Percentiles rank a stretch among this genome's conserved stretches.
Conservation (phyloP, 2,329 filamentous ascomycete genomes). For the Aureobasidium sp. region DNA sequence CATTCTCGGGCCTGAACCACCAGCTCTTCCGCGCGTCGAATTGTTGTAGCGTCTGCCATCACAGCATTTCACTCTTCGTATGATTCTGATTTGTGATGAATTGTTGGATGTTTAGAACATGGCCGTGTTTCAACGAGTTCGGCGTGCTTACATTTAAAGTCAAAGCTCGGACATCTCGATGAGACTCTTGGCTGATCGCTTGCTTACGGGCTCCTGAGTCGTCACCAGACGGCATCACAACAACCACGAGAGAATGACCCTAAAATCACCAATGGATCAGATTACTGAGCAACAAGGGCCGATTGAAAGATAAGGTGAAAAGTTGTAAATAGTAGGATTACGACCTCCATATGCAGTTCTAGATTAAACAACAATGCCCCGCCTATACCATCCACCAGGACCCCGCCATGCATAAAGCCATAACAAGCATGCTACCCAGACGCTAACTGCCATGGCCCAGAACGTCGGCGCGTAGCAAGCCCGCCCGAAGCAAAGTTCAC, state of each 20-base stretch:
- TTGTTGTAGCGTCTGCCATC: conserved; percentile 2
- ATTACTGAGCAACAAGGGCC: neutral
- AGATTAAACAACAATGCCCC: conserved; percentile 6
- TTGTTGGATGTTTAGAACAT: neutral
- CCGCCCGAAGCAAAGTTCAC: conserved; percentile 68
- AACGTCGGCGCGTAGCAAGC: conserved; percentile 74
- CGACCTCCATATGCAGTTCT: neutral
- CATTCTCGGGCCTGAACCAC: neutral
- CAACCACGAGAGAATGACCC: neutral
- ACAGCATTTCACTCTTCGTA: neutral
- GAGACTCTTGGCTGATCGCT: neutral
- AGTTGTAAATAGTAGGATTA: neutral
- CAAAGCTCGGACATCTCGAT: conserved; percentile 1
- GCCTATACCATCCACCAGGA: conserved; percentile 9
- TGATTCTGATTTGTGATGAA: neutral
- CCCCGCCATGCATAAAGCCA: conserved; percentile 79
- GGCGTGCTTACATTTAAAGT: neutral
- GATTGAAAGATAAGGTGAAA: neutral
- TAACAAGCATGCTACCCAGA: conserved; percentile 65
- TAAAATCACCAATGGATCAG: neutral
- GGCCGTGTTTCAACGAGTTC: neutral
- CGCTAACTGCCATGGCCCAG: conserved; percentile 75
- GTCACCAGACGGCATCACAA: neutral
- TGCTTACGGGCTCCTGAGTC: too few species aligned
- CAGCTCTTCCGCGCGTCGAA: conserved; percentile 5